Evolutionary conservation across 345 rosid species (phyloP).

Genomic region (Microthlaspi erraticum): DNA sequence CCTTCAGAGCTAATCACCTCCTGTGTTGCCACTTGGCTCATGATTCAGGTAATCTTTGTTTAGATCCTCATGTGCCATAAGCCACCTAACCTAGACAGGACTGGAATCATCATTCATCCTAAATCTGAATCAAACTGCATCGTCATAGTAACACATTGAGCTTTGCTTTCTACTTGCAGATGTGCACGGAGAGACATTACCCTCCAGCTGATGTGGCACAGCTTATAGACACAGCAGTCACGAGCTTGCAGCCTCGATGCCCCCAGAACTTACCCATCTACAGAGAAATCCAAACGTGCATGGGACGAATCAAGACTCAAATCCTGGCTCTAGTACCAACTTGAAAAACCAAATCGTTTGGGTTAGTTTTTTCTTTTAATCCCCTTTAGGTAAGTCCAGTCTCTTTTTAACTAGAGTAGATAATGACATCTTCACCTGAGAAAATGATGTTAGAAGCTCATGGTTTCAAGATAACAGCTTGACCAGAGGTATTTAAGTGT

Average conservation of each 20-base stretch:
- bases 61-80: not conserved
- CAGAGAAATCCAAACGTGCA: conserved; percentile 84
- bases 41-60: conserved; percentile 71
- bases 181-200: conserved; percentile 81
- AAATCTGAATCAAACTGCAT: conserved; percentile 7
- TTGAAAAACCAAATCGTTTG: conserved; percentile 35
- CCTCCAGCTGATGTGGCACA: conserved; percentile 96
- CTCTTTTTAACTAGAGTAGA: conserved; percentile 38
- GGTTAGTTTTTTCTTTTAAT: not conserved
- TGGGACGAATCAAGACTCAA: conserved; percentile 96
- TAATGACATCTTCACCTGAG: conserved; percentile 27
- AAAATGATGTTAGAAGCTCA: conserved; percentile 29
- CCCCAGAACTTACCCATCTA: conserved; percentile 79
- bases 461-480: conserved; percentile 29
- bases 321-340: conserved; percentile 87
- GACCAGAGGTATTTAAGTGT: conserved; percentile 34
- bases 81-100: conserved; percentile 17
- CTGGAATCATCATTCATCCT: not conserved
- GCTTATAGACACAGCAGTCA: conserved; percentile 78
- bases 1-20: conserved; percentile 83
- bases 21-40: conserved; percentile 82
- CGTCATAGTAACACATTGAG: conserved; percentile 7
- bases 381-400: conserved; percentile 15
- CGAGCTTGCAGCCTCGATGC: conserved; percentile 82
- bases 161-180: conserved; percentile 53